Percentiles rank a stretch among this genome's conserved stretches.
Evolutionary conservation across 257 asterid genomes (phyloP).

Genomic region (Oldenlandia corymbosa): DNA sequence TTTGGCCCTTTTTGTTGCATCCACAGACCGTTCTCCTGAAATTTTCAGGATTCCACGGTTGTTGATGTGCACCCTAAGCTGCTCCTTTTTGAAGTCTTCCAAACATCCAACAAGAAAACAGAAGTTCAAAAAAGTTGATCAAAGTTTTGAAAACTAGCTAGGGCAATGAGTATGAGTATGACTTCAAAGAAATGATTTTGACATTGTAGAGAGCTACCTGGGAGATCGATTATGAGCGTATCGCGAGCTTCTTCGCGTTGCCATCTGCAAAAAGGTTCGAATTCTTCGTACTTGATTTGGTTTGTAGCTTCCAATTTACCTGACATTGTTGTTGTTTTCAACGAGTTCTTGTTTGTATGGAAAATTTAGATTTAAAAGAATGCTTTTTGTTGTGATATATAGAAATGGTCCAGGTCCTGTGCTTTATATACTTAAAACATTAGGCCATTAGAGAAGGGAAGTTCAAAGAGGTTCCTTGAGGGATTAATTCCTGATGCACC

Average conservation of each 20-base stretch:
- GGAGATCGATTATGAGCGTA: constrained; percentile 45
- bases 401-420: constrained; percentile 1
- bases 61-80: constrained; percentile 53
- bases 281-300: constrained; percentile 27
- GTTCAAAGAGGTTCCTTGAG: constrained; percentile 32
- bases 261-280: constrained; percentile 67
- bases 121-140: background rate
- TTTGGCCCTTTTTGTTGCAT: constrained; percentile 14
- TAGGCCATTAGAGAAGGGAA: constrained; percentile 13
- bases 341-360: background rate
- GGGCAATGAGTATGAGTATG: too few relatives aligned
- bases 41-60: constrained; percentile 42
- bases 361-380: constrained; percentile 1
- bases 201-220: constrained; percentile 42
- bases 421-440: constrained; percentile 1
- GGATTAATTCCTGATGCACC: constrained; percentile 18
- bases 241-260: constrained; percentile 41
- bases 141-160: too few relatives aligned
- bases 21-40: constrained; percentile 44
- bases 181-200: too few relatives aligned
- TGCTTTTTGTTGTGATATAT: background rate
- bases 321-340: constrained; percentile 24
- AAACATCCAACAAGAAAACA: background rate
- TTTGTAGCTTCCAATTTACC: constrained; percentile 13
- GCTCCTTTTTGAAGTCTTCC: constrained; percentile 55